A percentile compares a stretch with the other conserved stretches of the same genome.
Evolutionary conservation across 1,284 basidiomycete species (phyloP).

Genomic region (Cutaneotrichosporon cutaneum): DNA sequence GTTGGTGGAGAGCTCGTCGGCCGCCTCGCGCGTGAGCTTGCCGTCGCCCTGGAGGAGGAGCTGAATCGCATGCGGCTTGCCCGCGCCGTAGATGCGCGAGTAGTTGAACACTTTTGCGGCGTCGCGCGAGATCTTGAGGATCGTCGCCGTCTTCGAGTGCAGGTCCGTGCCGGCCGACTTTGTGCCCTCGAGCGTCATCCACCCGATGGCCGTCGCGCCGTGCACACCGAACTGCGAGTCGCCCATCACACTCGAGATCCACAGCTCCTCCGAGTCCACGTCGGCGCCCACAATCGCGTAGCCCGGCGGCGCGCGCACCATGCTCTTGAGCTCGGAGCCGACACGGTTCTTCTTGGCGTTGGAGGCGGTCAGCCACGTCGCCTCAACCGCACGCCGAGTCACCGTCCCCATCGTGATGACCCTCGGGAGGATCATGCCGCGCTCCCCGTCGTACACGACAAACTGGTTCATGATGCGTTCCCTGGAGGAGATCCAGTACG

Average conservation of each 20-base stretch:
- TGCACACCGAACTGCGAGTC: conserved; percentile 98
- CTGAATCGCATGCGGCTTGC: conserved; percentile 88
- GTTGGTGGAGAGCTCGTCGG: conserved; percentile 76
- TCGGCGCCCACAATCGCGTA: conserved; percentile 97
- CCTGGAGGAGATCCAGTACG: conserved; percentile 94
- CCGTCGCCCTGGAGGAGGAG: conserved; percentile 85
- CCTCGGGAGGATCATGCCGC: conserved; percentile 92
- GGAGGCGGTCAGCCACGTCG: conserved; percentile 96
- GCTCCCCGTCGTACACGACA: conserved; percentile 77
- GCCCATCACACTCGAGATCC: conserved; percentile 99
- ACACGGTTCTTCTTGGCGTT: conserved; percentile 98
- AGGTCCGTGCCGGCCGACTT: conserved; percentile 93
- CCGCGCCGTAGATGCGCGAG: conserved; percentile 96
- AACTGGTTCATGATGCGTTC: conserved; percentile 91
- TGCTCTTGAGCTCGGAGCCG: conserved; percentile 95
- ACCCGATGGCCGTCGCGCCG: conserved; percentile 94
- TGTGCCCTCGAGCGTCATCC: conserved; percentile 99
- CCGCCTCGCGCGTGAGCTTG: conserved; percentile 72
- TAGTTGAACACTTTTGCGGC: conserved; percentile 99
- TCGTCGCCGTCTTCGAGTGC: conserved; percentile 93
- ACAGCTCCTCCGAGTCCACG: conserved; percentile 97
- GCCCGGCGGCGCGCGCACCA: conserved; percentile 90
- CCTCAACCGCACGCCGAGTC: conserved; percentile 94
- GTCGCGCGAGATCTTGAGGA: conserved; percentile 89
- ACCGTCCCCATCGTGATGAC: conserved; percentile 99